Evolutionary conservation across 495 filamentous ascomycete genomes (phyloP).

Genomic region (Xylaria longipes): DNA sequence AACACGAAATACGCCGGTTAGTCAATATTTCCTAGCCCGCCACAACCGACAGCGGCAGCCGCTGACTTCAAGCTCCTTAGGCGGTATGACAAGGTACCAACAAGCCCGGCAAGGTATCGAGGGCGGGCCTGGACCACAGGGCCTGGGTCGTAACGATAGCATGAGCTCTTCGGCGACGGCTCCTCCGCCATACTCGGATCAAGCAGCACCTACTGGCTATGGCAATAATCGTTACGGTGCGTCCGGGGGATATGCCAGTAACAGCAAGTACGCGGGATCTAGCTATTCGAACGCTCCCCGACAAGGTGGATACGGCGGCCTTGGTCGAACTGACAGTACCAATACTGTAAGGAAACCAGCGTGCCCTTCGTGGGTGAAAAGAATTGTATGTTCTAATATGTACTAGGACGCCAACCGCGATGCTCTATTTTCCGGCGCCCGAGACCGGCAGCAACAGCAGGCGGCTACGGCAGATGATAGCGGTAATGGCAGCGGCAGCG

Average conservation of each 20-base stretch:
- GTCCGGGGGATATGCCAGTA: slow-evolving; percentile 66
- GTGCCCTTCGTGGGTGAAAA: background rate
- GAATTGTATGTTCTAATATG: slow-evolving; percentile 30
- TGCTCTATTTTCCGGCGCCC: slow-evolving; percentile 68
- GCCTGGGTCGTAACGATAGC: slow-evolving; percentile 31
- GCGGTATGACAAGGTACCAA: slow-evolving; percentile 48
- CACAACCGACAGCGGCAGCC: background rate
- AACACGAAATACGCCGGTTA: slow-evolving; percentile 47
- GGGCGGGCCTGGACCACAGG: slow-evolving; percentile 44
- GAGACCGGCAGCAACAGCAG: slow-evolving; percentile 56
- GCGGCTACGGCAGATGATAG: slow-evolving; percentile 6
- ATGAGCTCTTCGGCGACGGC: slow-evolving; percentile 29
- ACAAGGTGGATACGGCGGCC: slow-evolving; percentile 75
- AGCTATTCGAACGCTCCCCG: slow-evolving; percentile 49
- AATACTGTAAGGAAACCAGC: slow-evolving; percentile 44
- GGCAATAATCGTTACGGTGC: slow-evolving; percentile 66
- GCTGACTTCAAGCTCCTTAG: slow-evolving; percentile 7
- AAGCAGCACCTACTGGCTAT: slow-evolving; percentile 51
- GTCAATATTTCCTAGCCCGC: background rate
- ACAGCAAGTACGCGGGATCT: slow-evolving; percentile 63
- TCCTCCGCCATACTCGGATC: slow-evolving; percentile 32
- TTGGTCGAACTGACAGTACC: slow-evolving; percentile 63
- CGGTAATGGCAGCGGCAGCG: slow-evolving; percentile 30
- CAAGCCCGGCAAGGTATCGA: slow-evolving; percentile 44
- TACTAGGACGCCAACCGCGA: slow-evolving; percentile 61